These are phyloP conservation scores for Saturnispora sekii DNA, from an alignment of 805 yeast genomes.

Conservation along the genomic window DNA sequence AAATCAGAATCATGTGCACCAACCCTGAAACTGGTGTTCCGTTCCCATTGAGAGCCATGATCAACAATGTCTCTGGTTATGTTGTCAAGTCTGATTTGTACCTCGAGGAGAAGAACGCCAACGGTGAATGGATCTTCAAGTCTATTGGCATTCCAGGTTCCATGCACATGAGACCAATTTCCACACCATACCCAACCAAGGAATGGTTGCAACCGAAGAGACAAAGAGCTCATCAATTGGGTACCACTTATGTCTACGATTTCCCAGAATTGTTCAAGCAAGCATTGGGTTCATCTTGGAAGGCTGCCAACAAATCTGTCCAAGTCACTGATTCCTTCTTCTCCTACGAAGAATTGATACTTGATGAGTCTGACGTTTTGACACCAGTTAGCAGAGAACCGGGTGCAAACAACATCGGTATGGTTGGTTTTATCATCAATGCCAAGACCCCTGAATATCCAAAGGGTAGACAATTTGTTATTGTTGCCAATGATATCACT, in stretches of 20 bases:
- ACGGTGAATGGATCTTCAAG: constrained; percentile 96
- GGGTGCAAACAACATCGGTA: constrained; percentile 92
- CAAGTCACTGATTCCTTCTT: constrained; percentile 72
- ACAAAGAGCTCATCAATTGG: constrained; percentile 96
- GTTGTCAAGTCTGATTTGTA: constrained; percentile 93
- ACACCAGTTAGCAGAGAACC: constrained; percentile 92
- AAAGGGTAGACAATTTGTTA: constrained; percentile 83
- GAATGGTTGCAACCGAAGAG: constrained; percentile 98
- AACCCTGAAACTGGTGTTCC: constrained; percentile 82
- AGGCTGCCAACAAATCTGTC: constrained; percentile 42
- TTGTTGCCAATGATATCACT: constrained; percentile 95
- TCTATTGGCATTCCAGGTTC: constrained; percentile 91
- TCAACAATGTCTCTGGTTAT: constrained; percentile 92
- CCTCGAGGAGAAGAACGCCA: constrained; percentile 84
- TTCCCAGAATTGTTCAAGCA: constrained; percentile 98
- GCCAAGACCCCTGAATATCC: constrained; percentile 97
- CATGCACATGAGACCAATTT: constrained; percentile 94
- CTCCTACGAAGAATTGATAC: constrained; percentile 69
- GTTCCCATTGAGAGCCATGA: constrained; percentile 93
- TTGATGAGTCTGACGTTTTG: constrained; percentile 69
- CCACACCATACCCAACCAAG: constrained; percentile 95
- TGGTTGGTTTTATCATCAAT: constrained; percentile 90
- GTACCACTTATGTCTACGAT: constrained; percentile 96
- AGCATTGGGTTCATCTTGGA: constrained; percentile 82
- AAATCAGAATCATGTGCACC: constrained; percentile 89